phyloP scores from a whole-genome alignment of 2,329 filamentous ascomycete species.

The Cladophialophora immunda region DNA sequence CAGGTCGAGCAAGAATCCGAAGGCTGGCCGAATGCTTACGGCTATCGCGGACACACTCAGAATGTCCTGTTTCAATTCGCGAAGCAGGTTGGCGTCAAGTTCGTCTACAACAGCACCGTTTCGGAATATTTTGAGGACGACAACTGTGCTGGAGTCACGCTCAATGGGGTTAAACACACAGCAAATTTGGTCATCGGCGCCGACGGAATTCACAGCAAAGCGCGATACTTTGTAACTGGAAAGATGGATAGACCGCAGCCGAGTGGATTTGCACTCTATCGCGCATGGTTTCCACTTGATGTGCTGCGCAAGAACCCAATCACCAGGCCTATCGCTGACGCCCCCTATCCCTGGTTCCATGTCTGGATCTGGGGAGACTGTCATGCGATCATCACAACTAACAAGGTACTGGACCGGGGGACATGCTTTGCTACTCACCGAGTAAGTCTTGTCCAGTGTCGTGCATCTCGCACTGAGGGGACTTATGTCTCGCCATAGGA shows the following conservation, averaged over 20 bases:
- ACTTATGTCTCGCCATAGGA: too few relatives aligned
- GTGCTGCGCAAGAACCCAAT: background rate
- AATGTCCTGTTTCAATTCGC: constrained; percentile 45
- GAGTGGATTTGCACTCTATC: constrained; percentile 41
- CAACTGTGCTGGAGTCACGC: constrained; percentile 40
- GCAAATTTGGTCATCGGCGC: constrained; percentile 39
- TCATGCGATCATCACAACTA: constrained; percentile 50
- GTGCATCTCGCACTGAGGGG: too few relatives aligned
- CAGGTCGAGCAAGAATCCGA: constrained; percentile 43
- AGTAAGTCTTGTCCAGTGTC: too few relatives aligned
- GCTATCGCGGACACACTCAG: constrained; percentile 45
- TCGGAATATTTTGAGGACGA: constrained; percentile 45
- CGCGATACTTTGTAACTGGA: constrained; percentile 52
- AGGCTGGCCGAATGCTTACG: constrained; percentile 43
- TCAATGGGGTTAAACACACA: constrained; percentile 48
- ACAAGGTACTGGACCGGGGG: background rate
- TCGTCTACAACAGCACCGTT: constrained; percentile 43
- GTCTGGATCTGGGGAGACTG: constrained; percentile 62
- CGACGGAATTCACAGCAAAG: constrained; percentile 40
- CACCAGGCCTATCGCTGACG: background rate
- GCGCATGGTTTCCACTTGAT: constrained; percentile 10
- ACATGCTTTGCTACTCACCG: background rate
- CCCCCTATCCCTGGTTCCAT: background rate
- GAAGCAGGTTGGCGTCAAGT: constrained; percentile 40
- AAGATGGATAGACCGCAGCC: constrained; percentile 45